Evolutionary conservation across 371 early-diverging fungal species (phyloP), one percentile per base, ranked within the genome.

Genomic region (Zychaea mexicana): DNA sequence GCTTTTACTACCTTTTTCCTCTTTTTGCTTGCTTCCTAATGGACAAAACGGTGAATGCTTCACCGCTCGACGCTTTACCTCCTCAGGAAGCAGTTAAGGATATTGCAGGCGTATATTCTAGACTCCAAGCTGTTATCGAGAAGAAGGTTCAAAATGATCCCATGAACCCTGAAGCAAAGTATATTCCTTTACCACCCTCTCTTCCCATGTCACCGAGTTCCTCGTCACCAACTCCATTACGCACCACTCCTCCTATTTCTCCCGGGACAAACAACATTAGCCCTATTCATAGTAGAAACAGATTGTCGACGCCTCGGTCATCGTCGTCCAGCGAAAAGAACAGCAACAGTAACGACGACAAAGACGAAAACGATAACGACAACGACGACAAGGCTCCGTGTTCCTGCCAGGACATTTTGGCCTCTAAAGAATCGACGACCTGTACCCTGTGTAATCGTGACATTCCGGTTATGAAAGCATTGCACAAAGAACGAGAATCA

Each of bases 371-470:
- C 5, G 57, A 57, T 19, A 13, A 52, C 4, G 59, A 52, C 19
- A 66, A 60, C 39, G 61, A 32, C 49, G 13, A 49, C 13, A 17
- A 5, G 17, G 1, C 24, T 17, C 42, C 26, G 13, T 85, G 85
- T 57, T 72, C 78, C 49, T 85, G 85, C 60, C 71, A 72, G 36
- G 64, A 69, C 47, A 71, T 82, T 28, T 32, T 78, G n/a, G 66
- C 63, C 10, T 62, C 64, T 2, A 61, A 60, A 26, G 68, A 76
- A 21, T 71, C 77, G 2, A 66, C 64, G 7, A 65, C 66, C 17
- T 88, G 89, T 57, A 72, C 75, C 7, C 71, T 84, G n/a, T 88
- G 89, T 62, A 73, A 81, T 28, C 84, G 81, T 24, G 65, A 74
- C 42, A 83, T 88, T 39, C 87, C 86, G 19, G 62, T 77, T 30